Conservation (phyloP, 1,284 basidiomycete species). For the Blastosporella zonata region DNA sequence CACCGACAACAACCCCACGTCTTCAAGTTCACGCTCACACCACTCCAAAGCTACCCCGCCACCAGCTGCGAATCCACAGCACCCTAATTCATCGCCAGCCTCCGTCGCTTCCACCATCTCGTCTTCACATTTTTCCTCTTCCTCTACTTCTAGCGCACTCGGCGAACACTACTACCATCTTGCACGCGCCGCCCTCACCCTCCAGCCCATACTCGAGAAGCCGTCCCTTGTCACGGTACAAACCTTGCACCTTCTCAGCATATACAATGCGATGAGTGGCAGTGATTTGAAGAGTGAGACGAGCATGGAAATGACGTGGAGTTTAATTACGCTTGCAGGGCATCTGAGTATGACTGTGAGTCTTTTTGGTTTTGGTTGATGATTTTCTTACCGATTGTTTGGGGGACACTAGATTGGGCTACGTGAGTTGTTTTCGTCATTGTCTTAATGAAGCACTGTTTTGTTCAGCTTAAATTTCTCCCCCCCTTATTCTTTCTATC, state of each 20-base stretch:
- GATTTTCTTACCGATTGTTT: background rate
- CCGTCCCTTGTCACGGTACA: constrained; percentile 66
- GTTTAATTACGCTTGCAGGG: constrained; percentile 50
- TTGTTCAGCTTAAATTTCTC: background rate
- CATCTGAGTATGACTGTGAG: constrained; percentile 60
- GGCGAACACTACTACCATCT: constrained; percentile 65
- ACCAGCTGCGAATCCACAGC: too few species aligned
- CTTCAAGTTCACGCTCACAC: background rate
- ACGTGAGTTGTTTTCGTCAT: constrained; percentile 36
- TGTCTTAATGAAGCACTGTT: background rate
- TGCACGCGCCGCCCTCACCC: constrained; percentile 53
- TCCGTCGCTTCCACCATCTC: background rate
- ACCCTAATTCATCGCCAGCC: background rate
- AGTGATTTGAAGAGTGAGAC: constrained; percentile 38
- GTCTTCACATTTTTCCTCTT: background rate
- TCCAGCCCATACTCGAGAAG: constrained; percentile 63
- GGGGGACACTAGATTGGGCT: constrained; percentile 64
- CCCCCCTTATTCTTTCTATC: background rate
- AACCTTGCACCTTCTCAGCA: constrained; percentile 54
- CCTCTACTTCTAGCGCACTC: constrained; percentile 26
- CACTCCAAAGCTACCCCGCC: background rate
- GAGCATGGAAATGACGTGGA: constrained; percentile 64
- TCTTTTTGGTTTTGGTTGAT: constrained; percentile 17
- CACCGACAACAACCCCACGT: background rate
- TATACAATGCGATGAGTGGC: constrained; percentile 50